phyloP scores from a whole-genome alignment of 768 basidiomycete genomes.

The Mycena venus region DNA sequence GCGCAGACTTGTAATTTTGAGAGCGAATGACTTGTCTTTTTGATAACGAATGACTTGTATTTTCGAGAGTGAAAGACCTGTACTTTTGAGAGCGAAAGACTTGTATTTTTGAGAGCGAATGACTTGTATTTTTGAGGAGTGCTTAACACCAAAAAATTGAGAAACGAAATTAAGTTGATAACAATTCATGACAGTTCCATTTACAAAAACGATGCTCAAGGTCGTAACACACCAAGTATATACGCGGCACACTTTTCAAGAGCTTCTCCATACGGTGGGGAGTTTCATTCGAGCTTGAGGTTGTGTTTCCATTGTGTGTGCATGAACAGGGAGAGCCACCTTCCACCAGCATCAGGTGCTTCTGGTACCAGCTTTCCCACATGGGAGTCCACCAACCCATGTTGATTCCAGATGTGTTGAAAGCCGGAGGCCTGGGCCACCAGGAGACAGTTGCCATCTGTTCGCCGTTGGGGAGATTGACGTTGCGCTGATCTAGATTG shows the following conservation, averaged over 20 bases:
- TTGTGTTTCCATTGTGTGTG: not conserved
- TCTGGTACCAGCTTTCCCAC: slow-evolving; percentile 38
- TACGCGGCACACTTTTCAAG: not conserved
- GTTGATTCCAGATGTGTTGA: slow-evolving; percentile 25
- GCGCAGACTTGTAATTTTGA: not conserved
- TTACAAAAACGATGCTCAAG: too few species aligned
- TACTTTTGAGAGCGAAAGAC: too few species aligned
- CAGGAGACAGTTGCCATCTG: slow-evolving; percentile 30
- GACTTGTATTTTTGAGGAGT: too few species aligned
- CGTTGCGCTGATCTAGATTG: not conserved
- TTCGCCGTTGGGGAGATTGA: slow-evolving; percentile 2
- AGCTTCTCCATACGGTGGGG: not conserved
- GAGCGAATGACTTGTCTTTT: not conserved
- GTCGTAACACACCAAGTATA: not conserved
- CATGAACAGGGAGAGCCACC: not conserved
- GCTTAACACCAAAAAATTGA: too few species aligned
- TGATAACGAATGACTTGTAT: not conserved
- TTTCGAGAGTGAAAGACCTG: too few species aligned
- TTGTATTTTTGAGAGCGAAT: too few species aligned
- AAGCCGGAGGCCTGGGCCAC: slow-evolving; percentile 35
- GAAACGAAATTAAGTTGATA: too few species aligned
- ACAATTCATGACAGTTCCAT: too few species aligned
- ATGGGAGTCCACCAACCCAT: slow-evolving; percentile 37
- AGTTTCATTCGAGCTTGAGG: not conserved
- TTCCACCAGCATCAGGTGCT: slow-evolving; percentile 21